Percentiles rank a stretch among this genome's conserved stretches.
phyloP scores from a whole-genome alignment of 352 stramenopile species.

The Phytophthora fragariaefolia region DNA sequence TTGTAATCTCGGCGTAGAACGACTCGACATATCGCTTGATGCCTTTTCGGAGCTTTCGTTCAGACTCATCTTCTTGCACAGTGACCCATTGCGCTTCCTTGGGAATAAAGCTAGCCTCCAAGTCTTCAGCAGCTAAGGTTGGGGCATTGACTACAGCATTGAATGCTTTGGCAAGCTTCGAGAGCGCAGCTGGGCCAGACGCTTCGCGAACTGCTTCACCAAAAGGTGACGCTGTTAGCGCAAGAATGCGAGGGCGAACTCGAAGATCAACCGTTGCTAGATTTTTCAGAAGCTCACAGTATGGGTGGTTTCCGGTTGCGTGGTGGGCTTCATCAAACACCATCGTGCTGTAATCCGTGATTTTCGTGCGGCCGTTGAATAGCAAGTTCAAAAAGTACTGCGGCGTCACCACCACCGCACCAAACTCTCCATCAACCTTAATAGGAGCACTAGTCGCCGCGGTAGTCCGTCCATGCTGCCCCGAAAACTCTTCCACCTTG shows the following conservation, averaged over 20 bases:
- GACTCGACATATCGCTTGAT: constrained; percentile 58
- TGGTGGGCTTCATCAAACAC: constrained; percentile 88
- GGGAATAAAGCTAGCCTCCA: constrained; percentile 52
- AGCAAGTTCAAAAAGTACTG: constrained; percentile 79
- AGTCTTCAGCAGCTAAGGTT: constrained; percentile 55
- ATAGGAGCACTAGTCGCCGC: constrained; percentile 20
- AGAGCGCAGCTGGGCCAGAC: constrained; percentile 42
- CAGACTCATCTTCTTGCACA: constrained; percentile 44
- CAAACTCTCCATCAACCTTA: constrained; percentile 30
- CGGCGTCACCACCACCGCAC: constrained; percentile 69
- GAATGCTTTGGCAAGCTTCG: constrained; percentile 53
- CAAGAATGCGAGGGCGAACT: constrained; percentile 59
- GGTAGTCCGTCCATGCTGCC: constrained; percentile 43
- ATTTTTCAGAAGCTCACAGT: constrained; percentile 59
- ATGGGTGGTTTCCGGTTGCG: constrained; percentile 66
- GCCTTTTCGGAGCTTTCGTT: constrained; percentile 44
- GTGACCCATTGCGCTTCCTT: constrained; percentile 71
- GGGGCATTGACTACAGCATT: constrained; percentile 66
- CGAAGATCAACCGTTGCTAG: constrained; percentile 36
- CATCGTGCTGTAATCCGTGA: constrained; percentile 72
- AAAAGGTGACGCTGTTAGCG: constrained; percentile 77
- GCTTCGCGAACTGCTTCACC: constrained; percentile 54
- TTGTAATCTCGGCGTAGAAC: constrained; percentile 39
- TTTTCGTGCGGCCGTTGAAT: constrained; percentile 32
- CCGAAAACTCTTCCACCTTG: constrained; percentile 58